Percentiles rank a stretch among this genome's conserved stretches.
These are phyloP conservation scores for Coniella vitis DNA, from an alignment of 2,329 filamentous ascomycete genomes.

Conservation along the genomic window DNA sequence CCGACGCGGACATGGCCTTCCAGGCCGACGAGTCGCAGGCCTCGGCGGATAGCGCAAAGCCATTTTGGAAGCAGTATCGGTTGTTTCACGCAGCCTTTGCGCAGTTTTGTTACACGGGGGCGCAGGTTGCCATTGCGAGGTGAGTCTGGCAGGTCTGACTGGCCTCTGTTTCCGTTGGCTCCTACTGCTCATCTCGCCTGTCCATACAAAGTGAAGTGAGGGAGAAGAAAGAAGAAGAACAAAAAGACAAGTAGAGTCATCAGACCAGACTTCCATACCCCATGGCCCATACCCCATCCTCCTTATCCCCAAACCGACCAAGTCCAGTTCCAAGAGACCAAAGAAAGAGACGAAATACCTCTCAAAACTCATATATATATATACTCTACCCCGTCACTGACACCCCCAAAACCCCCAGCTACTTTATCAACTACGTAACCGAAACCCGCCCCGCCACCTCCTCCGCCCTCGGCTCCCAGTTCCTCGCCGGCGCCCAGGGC, in stretches of 20 bases:
- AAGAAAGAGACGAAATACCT: no score
- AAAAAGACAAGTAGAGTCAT: no score
- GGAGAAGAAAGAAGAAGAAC: no score
- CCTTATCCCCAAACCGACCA: no score
- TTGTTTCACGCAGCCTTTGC: slow-evolving; percentile 70
- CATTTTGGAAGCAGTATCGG: slow-evolving; percentile 63
- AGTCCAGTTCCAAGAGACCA: no score
- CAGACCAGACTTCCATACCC: no score
- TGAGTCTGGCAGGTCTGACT: slow-evolving; percentile 3
- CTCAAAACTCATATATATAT: no score
- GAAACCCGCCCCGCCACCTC: slow-evolving; percentile 49
- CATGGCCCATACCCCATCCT: no score
- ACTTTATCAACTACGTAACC: slow-evolving; percentile 69
- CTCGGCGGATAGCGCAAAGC: slow-evolving; percentile 47
- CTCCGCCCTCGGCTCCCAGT: slow-evolving; percentile 50
- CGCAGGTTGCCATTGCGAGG: slow-evolving; percentile 58
- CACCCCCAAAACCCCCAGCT: slow-evolving; percentile 28
- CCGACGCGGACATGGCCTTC: slow-evolving; percentile 59
- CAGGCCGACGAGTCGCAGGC: slow-evolving; percentile 50
- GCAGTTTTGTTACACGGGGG: slow-evolving; percentile 73
- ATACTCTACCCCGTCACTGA: no score
- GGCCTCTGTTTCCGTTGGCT: background rate
- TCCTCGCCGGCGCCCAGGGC: slow-evolving; percentile 69
- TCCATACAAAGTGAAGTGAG: no score
- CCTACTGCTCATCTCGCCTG: no score